Percentiles rank a stretch among this genome's conserved stretches.
Conservation (phyloP, 2,329 filamentous ascomycete genomes). For the Triangularia setosa region DNA sequence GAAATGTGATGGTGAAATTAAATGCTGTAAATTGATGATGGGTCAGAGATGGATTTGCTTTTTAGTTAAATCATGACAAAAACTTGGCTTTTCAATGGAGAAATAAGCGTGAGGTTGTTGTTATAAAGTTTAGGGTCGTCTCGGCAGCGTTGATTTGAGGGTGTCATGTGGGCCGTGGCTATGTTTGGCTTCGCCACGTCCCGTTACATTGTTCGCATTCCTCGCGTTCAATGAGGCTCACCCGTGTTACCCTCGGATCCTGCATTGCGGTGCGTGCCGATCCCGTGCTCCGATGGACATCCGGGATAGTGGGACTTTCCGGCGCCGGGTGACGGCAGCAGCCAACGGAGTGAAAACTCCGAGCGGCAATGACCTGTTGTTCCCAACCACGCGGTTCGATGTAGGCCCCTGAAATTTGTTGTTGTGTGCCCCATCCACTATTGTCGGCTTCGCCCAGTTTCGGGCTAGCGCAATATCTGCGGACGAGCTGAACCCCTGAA, state of each 20-base stretch:
- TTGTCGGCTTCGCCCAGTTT: background rate
- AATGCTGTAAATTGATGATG: background rate
- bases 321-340: background rate
- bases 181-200: background rate
- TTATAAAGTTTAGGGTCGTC: background rate
- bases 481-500: background rate
- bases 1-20: background rate
- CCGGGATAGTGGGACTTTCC: background rate
- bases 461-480: background rate
- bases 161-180: background rate
- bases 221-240: background rate
- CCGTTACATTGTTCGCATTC: background rate
- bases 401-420: background rate
- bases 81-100: too few relatives aligned
- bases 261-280: background rate
- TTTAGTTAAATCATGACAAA: too few relatives aligned
- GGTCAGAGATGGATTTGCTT: too few relatives aligned
- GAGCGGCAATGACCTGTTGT: background rate
- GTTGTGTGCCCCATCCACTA: background rate
- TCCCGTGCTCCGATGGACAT: background rate
- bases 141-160: background rate
- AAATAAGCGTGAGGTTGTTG: background rate
- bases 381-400: background rate
- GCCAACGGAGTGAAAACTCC: background rate
- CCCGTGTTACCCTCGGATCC: background rate